A percentile compares a stretch with the other conserved stretches of the same genome.
Conservation (phyloP, 768 basidiomycete genomes). For the Austroboletus festivus region DNA sequence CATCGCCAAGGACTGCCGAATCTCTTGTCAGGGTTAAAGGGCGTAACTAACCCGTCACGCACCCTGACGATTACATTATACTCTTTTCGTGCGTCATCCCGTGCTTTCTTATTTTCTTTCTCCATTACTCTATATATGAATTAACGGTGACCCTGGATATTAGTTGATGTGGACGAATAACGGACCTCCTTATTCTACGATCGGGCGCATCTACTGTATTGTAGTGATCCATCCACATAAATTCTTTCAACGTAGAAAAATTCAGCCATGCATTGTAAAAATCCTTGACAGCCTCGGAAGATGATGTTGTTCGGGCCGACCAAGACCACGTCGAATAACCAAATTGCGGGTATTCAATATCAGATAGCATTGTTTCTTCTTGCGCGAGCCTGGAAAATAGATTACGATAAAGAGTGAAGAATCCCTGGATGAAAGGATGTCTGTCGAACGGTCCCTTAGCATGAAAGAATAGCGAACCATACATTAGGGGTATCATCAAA, state of each 20-base stretch:
- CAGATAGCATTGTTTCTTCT: slow-evolving; percentile 59
- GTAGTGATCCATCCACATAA: slow-evolving; percentile 85
- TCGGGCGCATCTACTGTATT: slow-evolving; percentile 83
- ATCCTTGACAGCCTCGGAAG: slow-evolving; percentile 50
- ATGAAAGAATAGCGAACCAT: slow-evolving; percentile 21
- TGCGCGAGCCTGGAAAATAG: slow-evolving; percentile 79
- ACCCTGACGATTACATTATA: slow-evolving; percentile 92
- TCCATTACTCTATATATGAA: slow-evolving; percentile 71
- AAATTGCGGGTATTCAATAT: slow-evolving; percentile 72
- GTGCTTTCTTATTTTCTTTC: slow-evolving; percentile 89
- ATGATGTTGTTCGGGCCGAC: slow-evolving; percentile 44
- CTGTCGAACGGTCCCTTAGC: not conserved
- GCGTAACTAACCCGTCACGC: slow-evolving; percentile 25
- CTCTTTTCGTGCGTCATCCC: slow-evolving; percentile 83
- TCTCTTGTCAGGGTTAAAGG: not conserved
- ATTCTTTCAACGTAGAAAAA: slow-evolving; percentile 85
- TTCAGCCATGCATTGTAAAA: slow-evolving; percentile 89
- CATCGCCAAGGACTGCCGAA: slow-evolving; percentile 59
- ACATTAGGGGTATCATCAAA: slow-evolving; percentile 66
- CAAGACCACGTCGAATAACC: slow-evolving; percentile 78
- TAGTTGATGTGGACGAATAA: not conserved
- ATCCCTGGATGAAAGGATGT: slow-evolving; percentile 52
- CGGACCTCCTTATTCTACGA: slow-evolving; percentile 72
- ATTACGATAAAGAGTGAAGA: slow-evolving; percentile 86
- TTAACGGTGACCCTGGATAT: not conserved